Conservation (phyloP, 2,329 filamentous ascomycete genomes). For the Cladosporium oxysporum region DNA sequence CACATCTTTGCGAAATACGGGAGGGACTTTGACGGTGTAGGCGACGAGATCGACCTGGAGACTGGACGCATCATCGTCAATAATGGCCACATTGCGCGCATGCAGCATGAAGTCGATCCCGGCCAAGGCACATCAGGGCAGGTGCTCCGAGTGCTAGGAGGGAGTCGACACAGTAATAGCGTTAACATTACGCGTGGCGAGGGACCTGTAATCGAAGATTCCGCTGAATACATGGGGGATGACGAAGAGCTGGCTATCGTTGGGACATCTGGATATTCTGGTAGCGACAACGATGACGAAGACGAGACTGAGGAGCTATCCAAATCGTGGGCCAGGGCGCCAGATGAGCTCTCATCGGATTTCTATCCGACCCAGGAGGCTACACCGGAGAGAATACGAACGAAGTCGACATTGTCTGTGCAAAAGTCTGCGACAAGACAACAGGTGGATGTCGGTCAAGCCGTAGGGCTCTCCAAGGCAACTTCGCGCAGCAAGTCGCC, state of each 20-base stretch:
- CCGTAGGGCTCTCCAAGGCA: not conserved
- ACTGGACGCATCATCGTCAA: slow-evolving; percentile 84
- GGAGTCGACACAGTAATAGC: slow-evolving; percentile 28
- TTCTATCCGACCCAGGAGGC: slow-evolving; percentile 11
- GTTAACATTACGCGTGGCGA: not conserved
- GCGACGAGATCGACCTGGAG: slow-evolving; percentile 84
- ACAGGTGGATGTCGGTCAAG: not conserved
- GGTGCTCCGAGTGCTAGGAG: slow-evolving; percentile 36
- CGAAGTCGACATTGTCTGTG: not conserved
- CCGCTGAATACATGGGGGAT: slow-evolving; percentile 20
- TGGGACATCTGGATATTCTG: slow-evolving; percentile 12
- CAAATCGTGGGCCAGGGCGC: not conserved
- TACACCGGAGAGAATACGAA: not conserved
- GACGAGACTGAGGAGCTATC: not conserved
- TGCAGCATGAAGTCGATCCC: slow-evolving; percentile 59
- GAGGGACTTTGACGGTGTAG: slow-evolving; percentile 77
- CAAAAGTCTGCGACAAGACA: not conserved
- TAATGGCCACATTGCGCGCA: slow-evolving; percentile 77
- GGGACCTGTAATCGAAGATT: slow-evolving; percentile 11
- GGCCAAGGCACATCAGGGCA: slow-evolving; percentile 38
- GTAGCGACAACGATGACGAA: not conserved
- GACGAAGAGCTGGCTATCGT: slow-evolving; percentile 14
- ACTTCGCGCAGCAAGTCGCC: not conserved
- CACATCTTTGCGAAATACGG: slow-evolving; percentile 87
- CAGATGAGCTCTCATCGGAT: slow-evolving; percentile 21